A percentile compares a stretch with the other conserved stretches of the same genome.
Evolutionary conservation across 2,329 filamentous ascomycete genomes (phyloP).

Genomic region (Anthostomella pinea): DNA sequence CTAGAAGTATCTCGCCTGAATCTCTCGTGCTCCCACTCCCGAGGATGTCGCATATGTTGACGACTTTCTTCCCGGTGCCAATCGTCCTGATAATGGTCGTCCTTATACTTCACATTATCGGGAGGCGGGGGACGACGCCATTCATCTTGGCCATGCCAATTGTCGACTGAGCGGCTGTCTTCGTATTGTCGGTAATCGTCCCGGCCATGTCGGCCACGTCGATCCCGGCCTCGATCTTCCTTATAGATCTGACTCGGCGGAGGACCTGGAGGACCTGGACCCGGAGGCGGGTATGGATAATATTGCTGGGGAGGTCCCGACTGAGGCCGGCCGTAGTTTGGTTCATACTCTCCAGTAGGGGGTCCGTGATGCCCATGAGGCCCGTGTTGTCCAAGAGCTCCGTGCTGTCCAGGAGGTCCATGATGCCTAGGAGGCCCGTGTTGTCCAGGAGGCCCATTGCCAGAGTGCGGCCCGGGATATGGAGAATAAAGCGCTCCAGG

Average conservation of each 20-base stretch:
- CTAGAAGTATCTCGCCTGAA: constrained; percentile 6
- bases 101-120: too few relatives aligned
- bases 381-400: too few relatives aligned
- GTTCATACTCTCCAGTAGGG: constrained; percentile 14
- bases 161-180: constrained; percentile 8
- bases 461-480: too few relatives aligned
- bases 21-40: constrained; percentile 15
- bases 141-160: constrained; percentile 8
- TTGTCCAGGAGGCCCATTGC: too few relatives aligned
- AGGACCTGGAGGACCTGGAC: constrained; percentile 6
- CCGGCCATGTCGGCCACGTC: constrained; percentile 7
- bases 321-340: constrained; percentile 18
- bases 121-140: constrained; percentile 7
- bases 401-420: too few relatives aligned
- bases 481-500: too few relatives aligned
- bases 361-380: constrained; percentile 5
- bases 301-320: constrained; percentile 9
- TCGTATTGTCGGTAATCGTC: constrained; percentile 5
- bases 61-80: constrained; percentile 3
- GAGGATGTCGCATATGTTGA: constrained; percentile 1
- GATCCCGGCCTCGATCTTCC: constrained; percentile 8
- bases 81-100: constrained; percentile 15
- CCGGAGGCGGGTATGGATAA: constrained; percentile 15
- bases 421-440: constrained; percentile 8
- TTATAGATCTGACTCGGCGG: constrained; percentile 8